Evolutionary conservation across 495 filamentous ascomycete genomes (phyloP), one percentile per base, ranked within the genome.

Genomic region (Geopyxis carbonaria): DNA sequence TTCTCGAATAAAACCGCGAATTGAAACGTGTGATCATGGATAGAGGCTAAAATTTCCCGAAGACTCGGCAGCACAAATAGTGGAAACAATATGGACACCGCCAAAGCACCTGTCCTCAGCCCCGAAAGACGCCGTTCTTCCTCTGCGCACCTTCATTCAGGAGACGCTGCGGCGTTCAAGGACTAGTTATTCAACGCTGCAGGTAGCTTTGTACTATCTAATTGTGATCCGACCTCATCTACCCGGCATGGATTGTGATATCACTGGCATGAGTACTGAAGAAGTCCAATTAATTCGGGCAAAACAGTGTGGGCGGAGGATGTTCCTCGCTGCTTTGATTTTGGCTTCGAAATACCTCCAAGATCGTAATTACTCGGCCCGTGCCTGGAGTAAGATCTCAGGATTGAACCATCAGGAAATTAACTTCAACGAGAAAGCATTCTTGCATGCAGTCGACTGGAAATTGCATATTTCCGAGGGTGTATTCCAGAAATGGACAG

Each of bases 361-460:
- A 58, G 89, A 97, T 59, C 78, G 89, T 31, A 97, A 95, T 59
- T 97, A 86, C 60, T 95, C 91, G 5, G 85, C 89, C 28, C 72
- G 84, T 24, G 89, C 89, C 15, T 97, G 89, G 89, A 94, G 89
- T 58, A 94, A 91, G 64, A 95, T 97, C 37, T 94, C 87, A 15
- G 86, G 87, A 25, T 65, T 95, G 25, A 80, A 81, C 47, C 83
- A 81, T 0, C 60, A 68, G 22, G 89, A 97, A 61, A 93, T 97
- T 59, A 95, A 95, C 61, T 75, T 80, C 47, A 95, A 94, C 56
- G 89, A 97, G 61, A 78, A 92, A 64, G 75, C 82, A 29, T 97
- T 95, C 57, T 69, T 95, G 14, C 57, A 75, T 34, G 83, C 86
- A 9, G 80, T 97, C 39, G 74, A 82, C 47, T 97, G 89, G 89